Evolutionary conservation across 1,284 basidiomycete species (phyloP).

Genomic region (Thelephora terrestris): DNA sequence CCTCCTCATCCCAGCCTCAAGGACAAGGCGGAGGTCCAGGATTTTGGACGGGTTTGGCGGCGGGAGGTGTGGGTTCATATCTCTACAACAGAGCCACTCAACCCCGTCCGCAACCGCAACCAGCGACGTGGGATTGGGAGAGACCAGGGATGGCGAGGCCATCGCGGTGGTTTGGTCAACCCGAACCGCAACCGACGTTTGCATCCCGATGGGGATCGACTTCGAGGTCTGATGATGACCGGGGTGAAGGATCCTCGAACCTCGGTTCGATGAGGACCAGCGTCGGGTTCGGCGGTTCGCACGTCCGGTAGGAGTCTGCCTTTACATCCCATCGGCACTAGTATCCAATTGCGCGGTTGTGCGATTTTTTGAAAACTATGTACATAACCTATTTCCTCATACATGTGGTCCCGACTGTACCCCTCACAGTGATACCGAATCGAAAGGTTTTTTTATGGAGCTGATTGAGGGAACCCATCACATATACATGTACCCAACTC

Average conservation of each 20-base stretch:
- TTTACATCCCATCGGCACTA: too few species aligned
- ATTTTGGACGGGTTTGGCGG: conserved; percentile 71
- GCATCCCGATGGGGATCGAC: neutral
- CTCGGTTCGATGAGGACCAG: conserved; percentile 56
- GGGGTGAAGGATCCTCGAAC: conserved; percentile 60
- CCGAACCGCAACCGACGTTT: neutral
- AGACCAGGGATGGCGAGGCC: conserved; percentile 16
- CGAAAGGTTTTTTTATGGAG: too few species aligned
- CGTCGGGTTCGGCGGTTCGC: conserved; percentile 63
- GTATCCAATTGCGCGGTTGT: too few species aligned
- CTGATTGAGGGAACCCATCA: too few species aligned
- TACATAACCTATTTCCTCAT: too few species aligned
- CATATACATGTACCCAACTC: too few species aligned
- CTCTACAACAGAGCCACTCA: conserved; percentile 32
- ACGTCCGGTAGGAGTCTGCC: conserved; percentile 30
- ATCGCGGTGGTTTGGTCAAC: conserved; percentile 12
- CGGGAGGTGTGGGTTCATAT: conserved; percentile 58
- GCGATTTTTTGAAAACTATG: too few species aligned
- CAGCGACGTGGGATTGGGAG: conserved; percentile 3
- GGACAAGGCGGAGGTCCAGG: conserved; percentile 47
- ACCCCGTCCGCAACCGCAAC: neutral
- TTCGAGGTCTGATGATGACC: conserved; percentile 30
- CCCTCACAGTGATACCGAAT: too few species aligned
- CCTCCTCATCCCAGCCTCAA: conserved; percentile 16
- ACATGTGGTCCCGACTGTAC: too few species aligned